Percentiles rank a stretch among this genome's conserved stretches.
Conservation (phyloP, 306 rosid genomes). For the Prunus mira region DNA sequence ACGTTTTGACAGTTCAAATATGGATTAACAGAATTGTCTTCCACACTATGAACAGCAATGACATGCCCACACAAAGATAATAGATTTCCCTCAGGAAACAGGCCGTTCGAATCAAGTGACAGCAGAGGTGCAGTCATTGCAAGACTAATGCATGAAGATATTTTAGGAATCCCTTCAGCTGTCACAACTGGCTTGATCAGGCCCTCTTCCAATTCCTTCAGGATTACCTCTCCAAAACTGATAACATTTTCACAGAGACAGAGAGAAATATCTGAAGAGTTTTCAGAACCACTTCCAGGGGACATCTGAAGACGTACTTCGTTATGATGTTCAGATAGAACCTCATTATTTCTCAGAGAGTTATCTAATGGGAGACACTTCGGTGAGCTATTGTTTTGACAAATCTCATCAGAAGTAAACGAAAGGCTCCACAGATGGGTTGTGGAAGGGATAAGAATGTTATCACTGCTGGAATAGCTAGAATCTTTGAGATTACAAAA, state of each 20-base stretch:
- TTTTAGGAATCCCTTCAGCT: conserved; percentile 29
- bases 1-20: conserved; percentile 35
- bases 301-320: conserved; percentile 31
- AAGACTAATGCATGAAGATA: conserved; percentile 22
- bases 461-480: conserved; percentile 26
- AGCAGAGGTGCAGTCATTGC: conserved; percentile 9
- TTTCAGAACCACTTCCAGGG: conserved; percentile 21
- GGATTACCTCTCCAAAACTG: conserved; percentile 31
- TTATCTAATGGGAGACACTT: conserved; percentile 25
- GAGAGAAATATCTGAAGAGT: conserved; percentile 63
- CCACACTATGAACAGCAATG: conserved; percentile 44
- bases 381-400: conserved; percentile 26
- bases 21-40: conserved; percentile 35
- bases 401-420: conserved; percentile 46
- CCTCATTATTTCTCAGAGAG: conserved; percentile 29
- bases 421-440: conserved; percentile 65
- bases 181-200: conserved; percentile 31
- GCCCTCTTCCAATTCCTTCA: conserved; percentile 29
- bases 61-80: conserved; percentile 55
- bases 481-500: conserved; percentile 40
- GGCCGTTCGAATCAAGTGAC: conserved; percentile 33
- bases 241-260: conserved; percentile 46
- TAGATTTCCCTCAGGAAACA: conserved; percentile 76
- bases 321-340: conserved; percentile 30
- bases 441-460: conserved; percentile 44